Evolutionary conservation across 345 rosid genomes (phyloP), one percentile per base, ranked within the genome.

Genomic region (Lepidium africanum): DNA sequence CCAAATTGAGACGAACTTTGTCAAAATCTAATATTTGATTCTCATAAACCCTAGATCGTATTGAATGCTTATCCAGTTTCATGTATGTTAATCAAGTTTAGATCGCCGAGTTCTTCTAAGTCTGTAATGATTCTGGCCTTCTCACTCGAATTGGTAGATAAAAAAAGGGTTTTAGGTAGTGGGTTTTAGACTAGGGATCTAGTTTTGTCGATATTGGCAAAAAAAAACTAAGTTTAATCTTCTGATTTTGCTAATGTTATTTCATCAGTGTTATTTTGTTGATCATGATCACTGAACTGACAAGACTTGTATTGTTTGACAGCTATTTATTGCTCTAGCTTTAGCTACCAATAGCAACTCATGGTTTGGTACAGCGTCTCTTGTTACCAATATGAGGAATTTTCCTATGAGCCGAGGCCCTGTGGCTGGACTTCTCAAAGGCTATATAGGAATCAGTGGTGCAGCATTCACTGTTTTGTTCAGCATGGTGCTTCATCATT

Each of bases 381-480:
- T 88, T 9, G 91, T 88, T 5, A 88, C 96, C 74, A 88, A 88
- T 69, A 88, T 88, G 96, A 81, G 96, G 75, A 88, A 88, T 73
- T 88, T 88, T 65, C 92, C 91, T 5, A 74, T 81, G 67, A 86
- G 85, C 43, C 63, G 95, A 49, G 95, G 95, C 11, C 83, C 88
- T 37, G 88, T 88, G 67, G 82, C 83, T 6, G 91, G 92, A 70
- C 81, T 86, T 37, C 89, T 88, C 67, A 88, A 88, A 82, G 96
- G 90, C 16, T 95, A 91, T 70, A 73, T 78, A 43, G 99, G 96
- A 17, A 78, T 95, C 49, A 82, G 90, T 52, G 93, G 96, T 65
- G 85, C 93, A 33, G 86, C 84, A 9, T 95, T 83, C 77, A 91
- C 99, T 2, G 86, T 84, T 6, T 25, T 91, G 39, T 95, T 86